Conservation (phyloP, 495 filamentous ascomycete species). For the Penicillium turbatum region DNA sequence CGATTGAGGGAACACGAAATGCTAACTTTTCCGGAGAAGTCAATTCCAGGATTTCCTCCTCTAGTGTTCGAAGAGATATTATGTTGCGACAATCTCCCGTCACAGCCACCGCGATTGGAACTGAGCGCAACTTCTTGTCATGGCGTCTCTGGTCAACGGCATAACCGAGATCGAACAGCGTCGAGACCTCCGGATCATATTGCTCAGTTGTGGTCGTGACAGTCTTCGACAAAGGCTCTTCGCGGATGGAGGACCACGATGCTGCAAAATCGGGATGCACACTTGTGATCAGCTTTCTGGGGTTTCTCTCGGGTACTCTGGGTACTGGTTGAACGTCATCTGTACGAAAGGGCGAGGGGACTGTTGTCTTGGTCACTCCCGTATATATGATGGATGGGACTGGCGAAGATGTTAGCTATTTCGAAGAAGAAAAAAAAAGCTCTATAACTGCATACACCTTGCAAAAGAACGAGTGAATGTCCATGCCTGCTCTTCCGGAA, state of each 20-base stretch:
- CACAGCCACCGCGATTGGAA: constrained; percentile 42
- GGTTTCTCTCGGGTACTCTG: constrained; percentile 12
- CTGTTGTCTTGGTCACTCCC: constrained; percentile 30
- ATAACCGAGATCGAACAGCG: constrained; percentile 42
- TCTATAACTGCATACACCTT: constrained; percentile 19
- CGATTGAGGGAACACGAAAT: constrained; percentile 33
- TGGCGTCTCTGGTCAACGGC: constrained; percentile 30
- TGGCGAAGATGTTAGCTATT: constrained; percentile 16
- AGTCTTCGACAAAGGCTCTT: constrained; percentile 31
- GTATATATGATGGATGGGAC: constrained; percentile 30
- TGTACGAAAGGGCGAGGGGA: constrained; percentile 21
- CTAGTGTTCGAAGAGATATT: constrained; percentile 37
- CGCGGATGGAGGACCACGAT: constrained; percentile 28
- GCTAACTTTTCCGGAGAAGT: constrained; percentile 10
- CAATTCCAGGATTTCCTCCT: constrained; percentile 32
- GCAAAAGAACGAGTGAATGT: constrained; percentile 45
- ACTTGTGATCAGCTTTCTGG: constrained; percentile 21
- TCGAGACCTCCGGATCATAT: constrained; percentile 38
- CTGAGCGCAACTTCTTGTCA: constrained; percentile 23
- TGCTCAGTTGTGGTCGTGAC: constrained; percentile 24
- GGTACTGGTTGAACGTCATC: constrained; percentile 11
- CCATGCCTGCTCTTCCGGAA: constrained; percentile 52
- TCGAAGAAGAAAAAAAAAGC: background rate
- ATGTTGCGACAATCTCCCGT: constrained; percentile 42
- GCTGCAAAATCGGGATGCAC: constrained; percentile 39